phyloP scores from a whole-genome alignment of 306 rosid species.

The Oemleria cerasiformis region DNA sequence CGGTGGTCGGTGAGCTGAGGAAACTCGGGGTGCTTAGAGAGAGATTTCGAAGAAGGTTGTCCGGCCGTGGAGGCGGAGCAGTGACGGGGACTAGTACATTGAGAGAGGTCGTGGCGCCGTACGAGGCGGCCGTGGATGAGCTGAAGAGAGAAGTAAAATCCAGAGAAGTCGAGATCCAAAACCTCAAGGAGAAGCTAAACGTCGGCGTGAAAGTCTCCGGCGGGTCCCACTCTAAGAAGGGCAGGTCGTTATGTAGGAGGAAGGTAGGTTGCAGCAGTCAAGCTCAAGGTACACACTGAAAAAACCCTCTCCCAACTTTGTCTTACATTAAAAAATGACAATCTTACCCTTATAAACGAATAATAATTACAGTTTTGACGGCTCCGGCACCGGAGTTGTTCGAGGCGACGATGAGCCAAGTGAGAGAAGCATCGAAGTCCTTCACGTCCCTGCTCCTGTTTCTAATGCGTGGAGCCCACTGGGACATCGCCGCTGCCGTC shows the following conservation, averaged over 20 bases:
- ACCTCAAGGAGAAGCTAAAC: constrained; percentile 79
- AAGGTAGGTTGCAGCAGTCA: constrained; percentile 49
- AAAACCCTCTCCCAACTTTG: not conserved
- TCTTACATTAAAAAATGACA: not conserved
- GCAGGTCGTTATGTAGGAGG: constrained; percentile 59
- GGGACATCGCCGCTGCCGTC: constrained; percentile 94
- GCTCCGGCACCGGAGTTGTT: constrained; percentile 66
- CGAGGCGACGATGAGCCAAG: constrained; percentile 68
- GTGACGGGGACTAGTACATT: constrained; percentile 32
- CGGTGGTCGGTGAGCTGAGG: constrained; percentile 80
- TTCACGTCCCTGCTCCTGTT: constrained; percentile 78
- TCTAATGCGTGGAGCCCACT: constrained; percentile 88
- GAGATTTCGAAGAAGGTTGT: constrained; percentile 48
- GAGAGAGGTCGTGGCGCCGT: constrained; percentile 93
- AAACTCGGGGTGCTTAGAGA: constrained; percentile 69
- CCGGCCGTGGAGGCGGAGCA: constrained; percentile 26
- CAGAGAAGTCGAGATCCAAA: constrained; percentile 69
- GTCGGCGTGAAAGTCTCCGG: constrained; percentile 27
- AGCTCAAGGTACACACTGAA: constrained; percentile 55
- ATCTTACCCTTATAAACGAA: not conserved
- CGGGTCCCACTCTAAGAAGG: constrained; percentile 47
- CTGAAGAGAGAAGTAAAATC: constrained; percentile 76
- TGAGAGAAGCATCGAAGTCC: constrained; percentile 72
- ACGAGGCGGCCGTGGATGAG: constrained; percentile 90
- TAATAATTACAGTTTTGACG: constrained; percentile 43